phyloP scores from a whole-genome alignment of 331 rosid species.

The Saraca asoca region DNA sequence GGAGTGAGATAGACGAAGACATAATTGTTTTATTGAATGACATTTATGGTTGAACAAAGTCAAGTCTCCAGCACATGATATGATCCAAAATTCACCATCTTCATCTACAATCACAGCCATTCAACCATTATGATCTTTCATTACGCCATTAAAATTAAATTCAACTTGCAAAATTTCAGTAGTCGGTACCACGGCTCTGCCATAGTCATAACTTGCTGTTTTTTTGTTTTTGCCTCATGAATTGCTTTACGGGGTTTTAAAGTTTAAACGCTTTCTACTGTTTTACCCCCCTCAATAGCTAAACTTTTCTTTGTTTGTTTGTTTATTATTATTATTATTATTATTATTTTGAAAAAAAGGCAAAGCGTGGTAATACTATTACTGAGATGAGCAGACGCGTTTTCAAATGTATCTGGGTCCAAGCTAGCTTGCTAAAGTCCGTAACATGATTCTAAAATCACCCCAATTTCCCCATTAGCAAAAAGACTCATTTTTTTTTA shows the following conservation, averaged over 20 bases:
- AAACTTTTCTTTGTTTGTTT: background rate
- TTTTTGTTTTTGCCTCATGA: too few relatives aligned
- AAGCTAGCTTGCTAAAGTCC: conserved; percentile 11
- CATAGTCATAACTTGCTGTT: too few relatives aligned
- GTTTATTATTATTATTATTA: too few relatives aligned
- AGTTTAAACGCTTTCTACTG: too few relatives aligned
- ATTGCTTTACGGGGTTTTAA: too few relatives aligned
- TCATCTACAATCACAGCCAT: background rate
- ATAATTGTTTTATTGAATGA: background rate
- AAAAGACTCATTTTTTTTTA: conserved; percentile 1
- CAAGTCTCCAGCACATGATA: conserved; percentile 19
- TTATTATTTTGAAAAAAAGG: background rate
- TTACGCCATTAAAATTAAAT: background rate
- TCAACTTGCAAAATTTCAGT: too few relatives aligned
- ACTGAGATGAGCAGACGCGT: conserved; percentile 33
- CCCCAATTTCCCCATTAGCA: conserved; percentile 9
- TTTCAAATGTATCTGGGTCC: conserved; percentile 37
- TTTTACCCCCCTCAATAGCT: too few relatives aligned
- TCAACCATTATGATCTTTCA: too few relatives aligned
- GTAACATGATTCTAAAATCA: conserved; percentile 27
- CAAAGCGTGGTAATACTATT: background rate
- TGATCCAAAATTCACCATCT: background rate
- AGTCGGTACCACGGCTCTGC: too few relatives aligned
- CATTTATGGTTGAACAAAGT: conserved; percentile 1
- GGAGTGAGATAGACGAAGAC: background rate